Base-by-base conservation (phyloP, 805 yeast genomes). In the Peterozyma toletana region DNA sequence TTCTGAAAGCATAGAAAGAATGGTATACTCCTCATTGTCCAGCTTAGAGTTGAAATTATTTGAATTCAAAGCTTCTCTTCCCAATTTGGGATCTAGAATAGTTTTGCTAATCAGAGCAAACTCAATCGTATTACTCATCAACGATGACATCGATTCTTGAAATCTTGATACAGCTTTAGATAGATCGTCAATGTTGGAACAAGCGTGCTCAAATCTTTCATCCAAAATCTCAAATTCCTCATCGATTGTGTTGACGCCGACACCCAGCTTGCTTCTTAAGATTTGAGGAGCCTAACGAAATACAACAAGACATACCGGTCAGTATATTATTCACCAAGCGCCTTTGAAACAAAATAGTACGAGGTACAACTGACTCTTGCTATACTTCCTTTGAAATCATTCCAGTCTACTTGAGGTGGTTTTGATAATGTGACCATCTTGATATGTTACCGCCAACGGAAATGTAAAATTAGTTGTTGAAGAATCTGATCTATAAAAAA, bases 201-300 rank as follows among this genome's bases (percentile, higher is more conserved):
- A 15, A 50, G 38, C 9, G 51, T 54, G 33, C 45, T 51, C 27
- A 33, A 53, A 46, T 13, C 47, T 46, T 2, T 38, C 35, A 9
- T 48, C 50, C 9, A 52, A 44, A 27, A 31, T 31, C 31, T 68
- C 66, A 44, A 66, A 67, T 21, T 62, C 67, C 40, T 64, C 69
- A 48, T 70, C 75, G 11, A 63, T 51, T 5, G 71, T 68, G 37
- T 49, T 55, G 5, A 53, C 51, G 2, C 57, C 57, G 9, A 53
- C 29, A 29, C 54, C 58, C 36, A 58, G 46, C 40, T 53, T 61
- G 37, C 59, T 62, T 42, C 53, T 63, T 14, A 66, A 46, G n/a
- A 53, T 42, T 43, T 64, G 67, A 3, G 70, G 68, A 2, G 67
- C 48, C 55, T 49, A 27, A 18, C 34, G 27, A 5, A 21, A 21